Base-by-base conservation (phyloP, 495 filamentous ascomycete species). In the Beverwykella pulmonaria region DNA sequence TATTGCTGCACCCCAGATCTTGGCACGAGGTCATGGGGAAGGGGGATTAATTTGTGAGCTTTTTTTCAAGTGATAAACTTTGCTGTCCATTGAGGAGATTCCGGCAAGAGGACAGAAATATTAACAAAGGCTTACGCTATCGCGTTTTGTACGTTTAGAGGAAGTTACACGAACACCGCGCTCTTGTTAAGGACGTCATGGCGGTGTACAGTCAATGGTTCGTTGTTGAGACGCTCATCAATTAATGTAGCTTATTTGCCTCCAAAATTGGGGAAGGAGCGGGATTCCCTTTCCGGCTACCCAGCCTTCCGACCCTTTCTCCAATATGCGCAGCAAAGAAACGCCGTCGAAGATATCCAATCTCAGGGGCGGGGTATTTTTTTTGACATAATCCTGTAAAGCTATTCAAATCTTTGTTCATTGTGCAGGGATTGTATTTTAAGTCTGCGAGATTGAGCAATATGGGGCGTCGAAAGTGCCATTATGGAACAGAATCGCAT, bases 1-100 rank as follows among this genome's bases (percentile, higher is more conserved):
- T 2, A 25, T 34, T 52, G 50, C 52, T 66, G 63, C 47, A 66
- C 63, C 63, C 63, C 63, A 58, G 53, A 59, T 59, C 55, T 27
- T 50, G 20, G 48, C 20, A 27, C 4, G 17, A 26, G 48, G 25
- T 50, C 48, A 50, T 50, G 48, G 9, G 48, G 48, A 10, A 3
- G 20, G 44, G 39, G 39, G 17, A 44, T 44, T 44, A 44, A 44
- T n/a, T 44, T 14, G 17, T 44, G 39, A 9, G 39, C 39, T 5
- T 34, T 34, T 44, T n/a, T 44, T 44, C 39, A 9, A 10, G 39
- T 15, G 5, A n/a, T 15, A 44, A n/a, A n/a, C 6, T 14, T 12
- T 44, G 39, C 17, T 12, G 9, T 9, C 39, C 15, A 10, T 3
- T n/a, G 3, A 4, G 15, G 17, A 10, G 39, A n/a, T n/a, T 44